These are phyloP conservation scores for Thalassiosira profunda DNA, from an alignment of 108 stramenopile species.

Conservation along the genomic window DNA sequence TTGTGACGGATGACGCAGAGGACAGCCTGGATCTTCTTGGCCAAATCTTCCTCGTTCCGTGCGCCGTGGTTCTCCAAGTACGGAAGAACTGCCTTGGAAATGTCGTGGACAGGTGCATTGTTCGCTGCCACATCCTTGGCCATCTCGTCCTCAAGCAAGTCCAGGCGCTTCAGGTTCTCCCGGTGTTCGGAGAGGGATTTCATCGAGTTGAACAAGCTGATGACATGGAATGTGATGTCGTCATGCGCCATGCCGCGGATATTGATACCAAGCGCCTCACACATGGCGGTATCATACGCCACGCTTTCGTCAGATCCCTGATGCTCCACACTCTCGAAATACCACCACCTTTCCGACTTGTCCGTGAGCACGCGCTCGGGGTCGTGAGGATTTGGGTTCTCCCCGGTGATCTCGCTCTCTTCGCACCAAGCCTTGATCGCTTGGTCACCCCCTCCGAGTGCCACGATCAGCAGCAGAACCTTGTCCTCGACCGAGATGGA, in stretches of 20 bases:
- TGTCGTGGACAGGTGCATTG: background rate
- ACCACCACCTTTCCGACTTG: background rate
- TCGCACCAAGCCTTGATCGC: background rate
- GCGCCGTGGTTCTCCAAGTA: background rate
- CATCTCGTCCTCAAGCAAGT: too few species aligned
- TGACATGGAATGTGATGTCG: background rate
- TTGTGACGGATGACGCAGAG: background rate
- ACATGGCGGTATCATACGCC: background rate
- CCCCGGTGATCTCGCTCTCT: background rate
- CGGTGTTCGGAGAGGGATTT: background rate
- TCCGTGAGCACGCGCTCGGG: background rate
- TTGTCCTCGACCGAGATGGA: background rate
- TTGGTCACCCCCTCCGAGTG: slow-evolving; percentile 1
- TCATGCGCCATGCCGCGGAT: background rate
- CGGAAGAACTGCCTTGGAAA: background rate
- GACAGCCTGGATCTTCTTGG: background rate
- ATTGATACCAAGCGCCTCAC: background rate
- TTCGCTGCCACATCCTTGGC: background rate
- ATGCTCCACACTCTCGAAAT: background rate
- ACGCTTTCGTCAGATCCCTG: background rate
- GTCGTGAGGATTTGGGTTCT: background rate
- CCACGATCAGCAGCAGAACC: background rate
- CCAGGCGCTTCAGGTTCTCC: background rate
- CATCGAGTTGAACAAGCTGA: background rate
- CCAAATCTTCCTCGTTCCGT: background rate